Evolutionary conservation across 2,329 filamentous ascomycete species (phyloP).

Genomic region (Penicillium vulpinum): DNA sequence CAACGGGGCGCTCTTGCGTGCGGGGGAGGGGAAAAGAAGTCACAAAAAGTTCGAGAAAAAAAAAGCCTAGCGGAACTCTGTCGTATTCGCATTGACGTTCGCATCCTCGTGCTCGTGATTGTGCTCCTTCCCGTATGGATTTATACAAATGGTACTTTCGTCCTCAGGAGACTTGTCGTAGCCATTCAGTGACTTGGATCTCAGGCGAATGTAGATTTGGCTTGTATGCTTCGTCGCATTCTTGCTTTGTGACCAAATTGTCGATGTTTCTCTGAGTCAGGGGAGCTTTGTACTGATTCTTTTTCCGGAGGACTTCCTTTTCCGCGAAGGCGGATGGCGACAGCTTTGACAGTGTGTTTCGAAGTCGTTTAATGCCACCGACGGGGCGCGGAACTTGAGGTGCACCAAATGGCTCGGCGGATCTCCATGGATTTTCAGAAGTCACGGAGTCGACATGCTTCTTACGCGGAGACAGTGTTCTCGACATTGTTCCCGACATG

Average conservation of each 20-base stretch:
- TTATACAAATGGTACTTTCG: neutral
- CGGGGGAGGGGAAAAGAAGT: slow-evolving; percentile 1
- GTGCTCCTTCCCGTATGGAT: neutral
- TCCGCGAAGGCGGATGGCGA: slow-evolving; percentile 37
- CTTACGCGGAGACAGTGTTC: neutral
- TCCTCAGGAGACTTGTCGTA: slow-evolving; percentile 70
- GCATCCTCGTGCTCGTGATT: neutral
- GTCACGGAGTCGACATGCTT: slow-evolving; percentile 7
- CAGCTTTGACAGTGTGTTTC: slow-evolving; percentile 36
- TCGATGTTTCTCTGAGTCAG: slow-evolving; percentile 41
- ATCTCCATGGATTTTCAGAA: slow-evolving; percentile 33
- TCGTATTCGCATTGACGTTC: neutral
- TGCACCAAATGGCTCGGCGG: slow-evolving; percentile 35
- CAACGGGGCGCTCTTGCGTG: slow-evolving; percentile 8
- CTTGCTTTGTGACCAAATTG: slow-evolving; percentile 36
- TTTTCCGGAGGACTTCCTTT: slow-evolving; percentile 36
- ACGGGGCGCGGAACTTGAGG: slow-evolving; percentile 30
- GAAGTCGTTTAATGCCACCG: slow-evolving; percentile 36
- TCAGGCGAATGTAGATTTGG: slow-evolving; percentile 57
- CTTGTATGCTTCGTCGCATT: slow-evolving; percentile 56
- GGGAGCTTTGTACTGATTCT: slow-evolving; percentile 37
- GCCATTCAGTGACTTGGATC: slow-evolving; percentile 72
- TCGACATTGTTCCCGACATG: neutral
- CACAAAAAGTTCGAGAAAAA: slow-evolving; percentile 26
- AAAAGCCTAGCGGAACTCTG: slow-evolving; percentile 17